Evolutionary conservation across 345 rosid species (phyloP).

Genomic region (Dipteronia sinensis): DNA sequence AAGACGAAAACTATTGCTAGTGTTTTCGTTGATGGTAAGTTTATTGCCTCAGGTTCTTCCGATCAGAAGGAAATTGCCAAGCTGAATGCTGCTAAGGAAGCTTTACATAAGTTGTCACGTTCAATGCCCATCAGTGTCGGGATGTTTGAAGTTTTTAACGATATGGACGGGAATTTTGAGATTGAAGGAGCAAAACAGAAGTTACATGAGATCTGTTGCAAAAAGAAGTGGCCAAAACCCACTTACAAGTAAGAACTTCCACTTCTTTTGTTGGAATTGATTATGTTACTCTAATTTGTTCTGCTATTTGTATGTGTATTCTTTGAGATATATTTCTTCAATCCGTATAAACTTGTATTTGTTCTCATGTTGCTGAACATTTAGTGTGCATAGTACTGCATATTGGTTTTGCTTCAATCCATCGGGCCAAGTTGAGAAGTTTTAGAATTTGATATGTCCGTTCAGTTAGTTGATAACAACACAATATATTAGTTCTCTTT

Average conservation of each 20-base stretch:
- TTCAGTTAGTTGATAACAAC: background rate
- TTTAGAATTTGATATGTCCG: background rate
- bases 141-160: conserved; percentile 1
- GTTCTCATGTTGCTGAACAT: background rate
- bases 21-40: conserved; percentile 52
- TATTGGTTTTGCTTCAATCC: background rate
- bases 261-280: background rate
- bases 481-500: background rate
- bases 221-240: conserved; percentile 73
- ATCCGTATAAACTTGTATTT: background rate
- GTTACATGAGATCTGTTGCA: conserved; percentile 55
- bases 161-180: conserved; percentile 25
- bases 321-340: background rate
- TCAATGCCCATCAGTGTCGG: conserved; percentile 18
- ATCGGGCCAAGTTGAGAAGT: background rate
- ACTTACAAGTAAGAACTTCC: conserved; percentile 49
- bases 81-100: conserved; percentile 66
- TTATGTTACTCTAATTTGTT: background rate
- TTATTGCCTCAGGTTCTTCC: conserved; percentile 56
- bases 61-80: conserved; percentile 65
- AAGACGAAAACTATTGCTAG: conserved; percentile 39
- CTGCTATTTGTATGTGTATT: background rate
- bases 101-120: conserved; percentile 46
- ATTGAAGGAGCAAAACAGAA: conserved; percentile 63
- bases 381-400: background rate